phyloP scores from a whole-genome alignment of 768 basidiomycete genomes.

The Tulasnella sp. region DNA sequence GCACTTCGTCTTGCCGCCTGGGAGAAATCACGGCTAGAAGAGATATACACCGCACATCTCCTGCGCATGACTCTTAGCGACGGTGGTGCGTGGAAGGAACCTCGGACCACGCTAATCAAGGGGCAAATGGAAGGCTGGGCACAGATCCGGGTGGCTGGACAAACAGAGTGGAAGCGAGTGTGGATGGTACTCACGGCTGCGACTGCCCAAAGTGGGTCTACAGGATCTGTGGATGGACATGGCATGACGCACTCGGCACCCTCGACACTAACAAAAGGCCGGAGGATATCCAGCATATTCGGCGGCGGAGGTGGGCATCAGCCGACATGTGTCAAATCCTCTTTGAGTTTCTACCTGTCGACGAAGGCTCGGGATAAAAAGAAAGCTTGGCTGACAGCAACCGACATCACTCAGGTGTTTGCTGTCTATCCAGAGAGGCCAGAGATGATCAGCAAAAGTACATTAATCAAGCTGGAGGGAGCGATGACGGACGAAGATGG shows the following conservation, averaged over 20 bases:
- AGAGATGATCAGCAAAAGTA: constrained; percentile 78
- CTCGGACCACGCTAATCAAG: constrained; percentile 52
- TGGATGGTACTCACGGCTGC: constrained; percentile 67
- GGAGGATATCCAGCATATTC: constrained; percentile 62
- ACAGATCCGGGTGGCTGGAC: constrained; percentile 84
- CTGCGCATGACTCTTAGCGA: constrained; percentile 63
- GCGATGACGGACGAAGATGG: constrained; percentile 60
- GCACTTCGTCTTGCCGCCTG: constrained; percentile 83
- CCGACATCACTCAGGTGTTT: constrained; percentile 70
- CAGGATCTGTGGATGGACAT: constrained; percentile 3
- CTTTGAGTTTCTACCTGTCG: constrained; percentile 50
- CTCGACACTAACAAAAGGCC: constrained; percentile 31
- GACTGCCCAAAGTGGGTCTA: not conserved
- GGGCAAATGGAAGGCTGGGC: constrained; percentile 89
- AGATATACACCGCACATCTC: constrained; percentile 94
- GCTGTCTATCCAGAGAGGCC: constrained; percentile 95
- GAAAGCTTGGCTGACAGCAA: constrained; percentile 58
- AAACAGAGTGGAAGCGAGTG: constrained; percentile 89
- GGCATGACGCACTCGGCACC: not conserved
- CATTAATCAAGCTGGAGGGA: constrained; percentile 87
- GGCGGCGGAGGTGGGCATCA: constrained; percentile 29
- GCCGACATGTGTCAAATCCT: constrained; percentile 25
- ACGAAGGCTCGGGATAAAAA: constrained; percentile 66
- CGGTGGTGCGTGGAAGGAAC: constrained; percentile 32
- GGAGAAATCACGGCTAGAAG: constrained; percentile 92